Evolutionary conservation across 805 yeast species (phyloP).

Genomic region (Wickerhamomyces chambardii): DNA sequence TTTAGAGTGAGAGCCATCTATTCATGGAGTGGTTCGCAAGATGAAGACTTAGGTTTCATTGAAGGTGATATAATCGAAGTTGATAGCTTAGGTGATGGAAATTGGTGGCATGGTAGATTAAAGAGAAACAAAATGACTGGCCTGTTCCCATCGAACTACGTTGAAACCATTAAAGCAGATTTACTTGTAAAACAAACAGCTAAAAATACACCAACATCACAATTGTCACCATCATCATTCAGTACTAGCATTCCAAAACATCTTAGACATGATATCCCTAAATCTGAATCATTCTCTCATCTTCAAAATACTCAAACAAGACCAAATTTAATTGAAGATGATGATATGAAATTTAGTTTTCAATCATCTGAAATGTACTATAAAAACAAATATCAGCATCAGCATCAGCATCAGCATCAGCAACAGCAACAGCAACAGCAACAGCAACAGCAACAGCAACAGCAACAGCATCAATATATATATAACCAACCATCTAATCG

Average conservation of each 20-base stretch:
- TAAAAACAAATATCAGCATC: not conserved
- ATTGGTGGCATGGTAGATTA: constrained; percentile 86
- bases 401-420: not conserved
- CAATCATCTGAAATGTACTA: constrained; percentile 16
- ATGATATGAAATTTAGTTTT: constrained; percentile 18
- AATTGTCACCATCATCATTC: not conserved
- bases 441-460: not conserved
- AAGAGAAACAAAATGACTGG: constrained; percentile 79
- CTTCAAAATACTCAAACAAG: constrained; percentile 3
- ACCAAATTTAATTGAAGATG: constrained; percentile 6
- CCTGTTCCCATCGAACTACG: constrained; percentile 82
- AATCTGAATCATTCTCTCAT: not conserved
- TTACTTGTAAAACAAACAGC: not conserved
- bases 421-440: not conserved
- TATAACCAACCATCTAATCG: no score
- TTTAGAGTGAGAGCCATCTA: constrained; percentile 75
- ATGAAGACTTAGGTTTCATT: constrained; percentile 83
- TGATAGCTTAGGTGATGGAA: constrained; percentile 70
- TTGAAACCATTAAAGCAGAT: constrained; percentile 40
- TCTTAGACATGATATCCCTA: not conserved
- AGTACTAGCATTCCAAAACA: not conserved
- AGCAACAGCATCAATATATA: no score
- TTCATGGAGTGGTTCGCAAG: constrained; percentile 92
- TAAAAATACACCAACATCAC: not conserved
- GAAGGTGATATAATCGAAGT: constrained; percentile 93